These are phyloP conservation scores for Lachancea sp. DNA, from an alignment of 805 yeast species.

Conservation along the genomic window DNA sequence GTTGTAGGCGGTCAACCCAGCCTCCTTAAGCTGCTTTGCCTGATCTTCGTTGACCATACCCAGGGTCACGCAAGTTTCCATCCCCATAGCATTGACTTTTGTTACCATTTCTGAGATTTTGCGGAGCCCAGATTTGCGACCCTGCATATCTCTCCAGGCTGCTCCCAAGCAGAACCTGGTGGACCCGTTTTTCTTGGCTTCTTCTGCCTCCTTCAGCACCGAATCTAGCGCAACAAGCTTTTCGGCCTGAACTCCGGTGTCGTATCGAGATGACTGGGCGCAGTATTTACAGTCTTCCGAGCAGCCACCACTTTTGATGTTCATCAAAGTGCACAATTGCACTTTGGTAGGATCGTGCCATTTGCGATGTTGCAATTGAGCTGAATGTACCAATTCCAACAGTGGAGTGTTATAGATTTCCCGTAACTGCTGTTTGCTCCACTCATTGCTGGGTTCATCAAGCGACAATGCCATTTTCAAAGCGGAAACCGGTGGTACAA, in stretches of 20 bases:
- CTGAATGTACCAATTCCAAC: slow-evolving; percentile 49
- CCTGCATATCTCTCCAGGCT: slow-evolving; percentile 83
- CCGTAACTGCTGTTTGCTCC: slow-evolving; percentile 57
- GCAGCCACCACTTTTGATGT: slow-evolving; percentile 76
- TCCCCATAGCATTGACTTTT: slow-evolving; percentile 54
- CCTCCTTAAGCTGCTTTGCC: slow-evolving; percentile 49
- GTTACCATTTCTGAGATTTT: slow-evolving; percentile 60
- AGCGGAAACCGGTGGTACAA: slow-evolving; percentile 1
- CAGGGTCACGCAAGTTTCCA: slow-evolving; percentile 76
- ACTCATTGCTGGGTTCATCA: slow-evolving; percentile 33
- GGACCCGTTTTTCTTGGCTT: slow-evolving; percentile 63
- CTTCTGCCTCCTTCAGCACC: slow-evolving; percentile 57
- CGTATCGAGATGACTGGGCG: slow-evolving; percentile 64
- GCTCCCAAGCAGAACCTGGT: slow-evolving; percentile 83
- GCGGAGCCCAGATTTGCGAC: slow-evolving; percentile 61
- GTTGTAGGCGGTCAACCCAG: slow-evolving; percentile 76
- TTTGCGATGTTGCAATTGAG: slow-evolving; percentile 60
- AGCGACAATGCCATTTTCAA: slow-evolving; percentile 29
- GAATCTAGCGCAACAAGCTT: slow-evolving; percentile 53
- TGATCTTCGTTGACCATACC: slow-evolving; percentile 73
- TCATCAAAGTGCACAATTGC: slow-evolving; percentile 69
- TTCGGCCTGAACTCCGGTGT: slow-evolving; percentile 67
- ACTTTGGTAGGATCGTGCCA: slow-evolving; percentile 64
- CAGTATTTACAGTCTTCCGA: slow-evolving; percentile 79
- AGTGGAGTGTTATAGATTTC: slow-evolving; percentile 62